Percentiles rank a stretch among this genome's conserved stretches.
phyloP scores from a whole-genome alignment of 2,329 filamentous ascomycete species.

The Lachnellula hyalina region DNA sequence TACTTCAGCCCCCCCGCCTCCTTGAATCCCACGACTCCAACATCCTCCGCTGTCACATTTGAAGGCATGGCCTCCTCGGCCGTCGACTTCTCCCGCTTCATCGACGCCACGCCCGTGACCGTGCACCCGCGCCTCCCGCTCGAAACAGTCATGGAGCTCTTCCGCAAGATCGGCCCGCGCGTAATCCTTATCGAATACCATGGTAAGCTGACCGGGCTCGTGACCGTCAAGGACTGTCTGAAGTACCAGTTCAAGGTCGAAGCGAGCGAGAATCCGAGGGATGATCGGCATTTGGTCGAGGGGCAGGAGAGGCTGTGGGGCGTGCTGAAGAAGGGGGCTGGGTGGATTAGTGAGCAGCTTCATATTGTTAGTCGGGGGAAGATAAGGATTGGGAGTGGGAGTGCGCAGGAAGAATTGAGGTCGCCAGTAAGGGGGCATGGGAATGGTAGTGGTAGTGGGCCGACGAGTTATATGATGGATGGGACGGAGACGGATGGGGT shows the following conservation, averaged over 20 bases:
- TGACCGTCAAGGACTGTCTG: slow-evolving; percentile 94
- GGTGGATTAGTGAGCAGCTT: slow-evolving; percentile 55
- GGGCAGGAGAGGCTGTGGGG: slow-evolving; percentile 63
- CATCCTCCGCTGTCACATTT: slow-evolving; percentile 45
- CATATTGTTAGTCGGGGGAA: slow-evolving; percentile 49
- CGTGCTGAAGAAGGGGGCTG: slow-evolving; percentile 45
- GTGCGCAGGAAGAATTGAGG: slow-evolving; percentile 33
- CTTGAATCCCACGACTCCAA: slow-evolving; percentile 20
- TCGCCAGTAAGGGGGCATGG: slow-evolving; percentile 18
- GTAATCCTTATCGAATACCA: slow-evolving; percentile 91
- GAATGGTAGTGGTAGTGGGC: slow-evolving; percentile 15
- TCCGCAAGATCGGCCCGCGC: slow-evolving; percentile 93
- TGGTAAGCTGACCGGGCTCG: slow-evolving; percentile 74
- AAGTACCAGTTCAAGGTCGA: slow-evolving; percentile 98
- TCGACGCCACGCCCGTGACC: slow-evolving; percentile 83
- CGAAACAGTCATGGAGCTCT: slow-evolving; percentile 97
- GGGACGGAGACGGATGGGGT: slow-evolving; percentile 47
- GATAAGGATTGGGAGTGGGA: slow-evolving; percentile 42
- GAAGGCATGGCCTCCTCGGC: slow-evolving; percentile 53
- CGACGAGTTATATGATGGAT: slow-evolving; percentile 41
- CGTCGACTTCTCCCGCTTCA: slow-evolving; percentile 80
- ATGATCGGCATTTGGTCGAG: slow-evolving; percentile 46
- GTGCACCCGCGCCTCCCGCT: slow-evolving; percentile 87
- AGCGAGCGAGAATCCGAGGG: slow-evolving; percentile 68
- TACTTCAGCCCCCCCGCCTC: slow-evolving; percentile 58